A percentile compares a stretch with the other conserved stretches of the same genome.
Evolutionary conservation across 768 basidiomycete genomes (phyloP).

Genomic region (Hysterangium stoloniferum): DNA sequence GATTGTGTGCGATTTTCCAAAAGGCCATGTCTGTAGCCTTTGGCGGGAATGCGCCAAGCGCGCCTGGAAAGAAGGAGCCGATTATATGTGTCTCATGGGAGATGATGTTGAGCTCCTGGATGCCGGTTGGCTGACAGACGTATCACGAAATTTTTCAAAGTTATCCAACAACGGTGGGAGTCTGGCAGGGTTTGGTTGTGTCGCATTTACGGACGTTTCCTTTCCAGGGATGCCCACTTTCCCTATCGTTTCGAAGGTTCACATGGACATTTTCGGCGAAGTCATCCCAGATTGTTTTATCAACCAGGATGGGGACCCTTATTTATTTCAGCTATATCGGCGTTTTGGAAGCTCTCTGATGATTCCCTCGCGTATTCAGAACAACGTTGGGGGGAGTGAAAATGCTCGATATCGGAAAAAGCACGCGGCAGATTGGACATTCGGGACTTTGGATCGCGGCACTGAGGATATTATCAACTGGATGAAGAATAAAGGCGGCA

Average conservation of each 20-base stretch:
- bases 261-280: constrained; percentile 49
- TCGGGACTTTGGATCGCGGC: constrained; percentile 37
- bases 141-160: constrained; percentile 30
- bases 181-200: constrained; percentile 46
- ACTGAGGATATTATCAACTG: constrained; percentile 29
- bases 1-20: constrained; percentile 31
- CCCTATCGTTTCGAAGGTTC: constrained; percentile 46
- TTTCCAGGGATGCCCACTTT: constrained; percentile 60
- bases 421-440: constrained; percentile 40
- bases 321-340: constrained; percentile 52
- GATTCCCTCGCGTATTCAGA: constrained; percentile 35
- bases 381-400: constrained; percentile 37
- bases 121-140: constrained; percentile 43
- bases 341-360: constrained; percentile 44
- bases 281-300: constrained; percentile 45
- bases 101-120: constrained; percentile 47
- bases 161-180: constrained; percentile 25
- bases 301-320: constrained; percentile 55
- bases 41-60: constrained; percentile 43
- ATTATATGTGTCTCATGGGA: constrained; percentile 47
- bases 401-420: constrained; percentile 42
- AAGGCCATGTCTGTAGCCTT: constrained; percentile 43
- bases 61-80: constrained; percentile 41
- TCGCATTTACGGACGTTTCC: constrained; percentile 46
- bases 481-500: constrained; percentile 23